Conservation (phyloP, 495 filamentous ascomycete species). For the Tuber aestivum region DNA sequence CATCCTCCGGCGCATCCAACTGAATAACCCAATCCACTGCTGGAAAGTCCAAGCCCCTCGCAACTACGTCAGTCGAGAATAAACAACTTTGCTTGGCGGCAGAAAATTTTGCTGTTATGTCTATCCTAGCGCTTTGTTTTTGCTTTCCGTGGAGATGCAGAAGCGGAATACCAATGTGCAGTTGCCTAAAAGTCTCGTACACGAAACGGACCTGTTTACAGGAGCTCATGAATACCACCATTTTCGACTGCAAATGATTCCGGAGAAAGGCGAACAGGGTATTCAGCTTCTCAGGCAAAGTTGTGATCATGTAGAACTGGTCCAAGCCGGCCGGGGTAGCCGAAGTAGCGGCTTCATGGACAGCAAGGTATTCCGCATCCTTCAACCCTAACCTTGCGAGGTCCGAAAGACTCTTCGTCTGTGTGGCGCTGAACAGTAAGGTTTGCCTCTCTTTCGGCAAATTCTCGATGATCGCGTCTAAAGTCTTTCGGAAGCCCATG, state of each 20-base stretch:
- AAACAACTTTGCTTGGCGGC: slow-evolving; percentile 73
- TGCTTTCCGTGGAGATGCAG: slow-evolving; percentile 92
- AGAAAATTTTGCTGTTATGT: slow-evolving; percentile 77
- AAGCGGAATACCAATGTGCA: slow-evolving; percentile 93
- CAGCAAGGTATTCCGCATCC: slow-evolving; percentile 90
- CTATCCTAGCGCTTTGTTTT: slow-evolving; percentile 78
- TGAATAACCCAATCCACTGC: slow-evolving; percentile 98
- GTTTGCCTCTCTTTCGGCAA: slow-evolving; percentile 84
- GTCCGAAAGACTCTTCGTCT: slow-evolving; percentile 90
- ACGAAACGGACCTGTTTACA: slow-evolving; percentile 96
- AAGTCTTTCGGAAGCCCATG: slow-evolving; percentile 87
- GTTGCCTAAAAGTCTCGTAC: slow-evolving; percentile 83
- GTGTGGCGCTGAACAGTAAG: slow-evolving; percentile 89
- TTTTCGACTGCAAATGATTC: slow-evolving; percentile 81
- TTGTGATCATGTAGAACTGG: slow-evolving; percentile 83
- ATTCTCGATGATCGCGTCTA: slow-evolving; percentile 92
- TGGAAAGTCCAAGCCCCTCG: slow-evolving; percentile 89
- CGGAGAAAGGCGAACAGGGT: slow-evolving; percentile 88
- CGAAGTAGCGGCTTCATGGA: slow-evolving; percentile 73
- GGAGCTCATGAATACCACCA: slow-evolving; percentile 86
- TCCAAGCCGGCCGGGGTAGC: slow-evolving; percentile 80
- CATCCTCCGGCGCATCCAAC: slow-evolving; percentile 89
- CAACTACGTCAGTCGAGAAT: slow-evolving; percentile 92
- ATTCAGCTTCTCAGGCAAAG: slow-evolving; percentile 80
- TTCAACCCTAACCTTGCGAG: slow-evolving; percentile 78